Evolutionary conservation across 192 early-diverging fungal genomes (phyloP).

Genomic region (Coemansia sp.): DNA sequence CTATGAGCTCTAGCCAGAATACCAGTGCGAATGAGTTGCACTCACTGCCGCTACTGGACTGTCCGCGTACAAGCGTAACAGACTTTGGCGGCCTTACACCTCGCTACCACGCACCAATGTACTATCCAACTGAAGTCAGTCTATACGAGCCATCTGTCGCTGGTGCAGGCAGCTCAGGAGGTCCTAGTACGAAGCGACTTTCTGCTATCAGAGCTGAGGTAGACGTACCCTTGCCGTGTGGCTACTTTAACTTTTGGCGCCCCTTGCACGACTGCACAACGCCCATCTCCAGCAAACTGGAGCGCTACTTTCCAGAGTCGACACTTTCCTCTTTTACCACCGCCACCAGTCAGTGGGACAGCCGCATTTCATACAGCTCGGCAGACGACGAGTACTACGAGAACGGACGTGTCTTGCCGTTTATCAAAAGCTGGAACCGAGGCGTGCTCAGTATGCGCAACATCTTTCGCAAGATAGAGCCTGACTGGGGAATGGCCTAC

Average conservation of each 20-base stretch:
- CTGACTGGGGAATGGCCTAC: slow-evolving; percentile 55
- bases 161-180: background rate
- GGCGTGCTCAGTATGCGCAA: slow-evolving; percentile 24
- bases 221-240: slow-evolving; percentile 44
- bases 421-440: slow-evolving; percentile 45
- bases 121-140: slow-evolving; percentile 48
- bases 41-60: slow-evolving; percentile 19
- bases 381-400: slow-evolving; percentile 59
- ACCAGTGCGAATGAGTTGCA: background rate
- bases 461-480: slow-evolving; percentile 54
- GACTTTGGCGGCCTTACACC: slow-evolving; percentile 41
- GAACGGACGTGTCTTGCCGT: slow-evolving; percentile 48
- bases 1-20: slow-evolving; percentile 5
- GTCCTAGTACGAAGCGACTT: background rate
- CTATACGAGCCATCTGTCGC: slow-evolving; percentile 47
- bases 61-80: slow-evolving; percentile 19
- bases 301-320: slow-evolving; percentile 23
- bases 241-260: slow-evolving; percentile 54
- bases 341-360: slow-evolving; percentile 33
- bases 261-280: slow-evolving; percentile 31
- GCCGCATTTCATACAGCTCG: slow-evolving; percentile 56
- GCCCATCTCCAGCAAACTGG: slow-evolving; percentile 30
- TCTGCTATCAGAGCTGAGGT: slow-evolving; percentile 17
- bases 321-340: background rate
- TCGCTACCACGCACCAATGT: slow-evolving; percentile 43